Base-by-base conservation (phyloP, 2,329 filamentous ascomycete genomes). In the Pseudogymnoascus pannorum region DNA sequence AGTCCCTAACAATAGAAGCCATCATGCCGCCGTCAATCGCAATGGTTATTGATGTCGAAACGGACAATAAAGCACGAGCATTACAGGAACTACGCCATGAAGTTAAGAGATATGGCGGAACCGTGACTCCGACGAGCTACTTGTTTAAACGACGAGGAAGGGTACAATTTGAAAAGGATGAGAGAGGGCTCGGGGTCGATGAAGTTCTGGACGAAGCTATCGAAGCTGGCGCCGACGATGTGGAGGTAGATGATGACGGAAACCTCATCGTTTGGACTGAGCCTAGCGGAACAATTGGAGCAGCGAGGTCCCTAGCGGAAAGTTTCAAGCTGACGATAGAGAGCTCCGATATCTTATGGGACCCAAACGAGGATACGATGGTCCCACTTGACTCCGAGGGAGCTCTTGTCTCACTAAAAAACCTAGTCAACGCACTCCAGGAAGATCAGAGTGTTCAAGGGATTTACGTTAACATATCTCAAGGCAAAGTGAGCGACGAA, bases 141-240 rank as follows among this genome's bases (percentile, higher is more conserved):
- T 81, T 96, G 69, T 99, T 99, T 72, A 82, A 89, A 61, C 89
- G 88, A 70, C 87, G 87, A 63, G 94, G 94, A 1, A 81, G 87
- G 59, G 81, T 92, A 26, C 78, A 87, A 3, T 87, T 97, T 69
- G 84, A 86, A 70, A 77, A 80, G 64, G 81, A 81, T 65, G 79
- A 82, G 57, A 64, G 75, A 24, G 74, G 72, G 22, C 71, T 73
- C 1, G 72, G 78, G 8, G 81, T 84, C 5, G 84, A 94, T 58
- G 87, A 92, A 38, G 83, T 91, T 22, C 76, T 97, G 42, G 87
- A 97, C 67, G 83, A 87, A 60, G 91, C 90, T 5, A 85, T 97
- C 58, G 92, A 97, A 70, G 89, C 88, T 8, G 93, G 92, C 8
- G 89, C 88, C 1, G 84, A 89, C 66, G 89, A 92, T 66, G 81